Base-by-base conservation (phyloP, 805 yeast species). In the Cyberlindnera euphorbiiphila region DNA sequence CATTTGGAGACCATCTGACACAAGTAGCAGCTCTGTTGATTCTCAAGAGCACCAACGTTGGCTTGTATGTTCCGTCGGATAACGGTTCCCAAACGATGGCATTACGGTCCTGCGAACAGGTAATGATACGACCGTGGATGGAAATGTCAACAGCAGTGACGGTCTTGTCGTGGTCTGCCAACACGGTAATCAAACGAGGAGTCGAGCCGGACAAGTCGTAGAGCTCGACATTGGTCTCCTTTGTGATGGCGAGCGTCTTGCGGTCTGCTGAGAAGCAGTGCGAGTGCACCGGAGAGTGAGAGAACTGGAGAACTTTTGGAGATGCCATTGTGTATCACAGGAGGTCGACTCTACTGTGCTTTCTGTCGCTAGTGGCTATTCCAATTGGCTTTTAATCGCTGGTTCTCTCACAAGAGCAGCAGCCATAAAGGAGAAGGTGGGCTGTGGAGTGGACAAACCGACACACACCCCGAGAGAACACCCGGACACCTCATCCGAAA, bases 31-130 rank as follows among this genome's bases (percentile, higher is more conserved):
- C 96, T 43, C 98, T 75, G 61, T 83, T 86, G 65, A 93, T 87
- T 59, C 98, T 78, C 59, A 94, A 72, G 39, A 94, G 71, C 19
- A 93, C 99, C 55, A 93, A 71, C 5, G 97, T 88, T 35, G 96
- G 96, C 67, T 83, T 87, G 65, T 78, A 78, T 12, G 72, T 42
- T 5, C 71, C 73, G 54, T 76, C 77, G 23, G 75, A 61, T 43
- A 71, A 65, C 24, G 85, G 84, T 47, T 85, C 89, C 97, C 98
- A 93, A 13, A 93, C 99, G 49, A 89, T 75, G 11, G 98, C 98
- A 53, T 93, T 93, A 63, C 99, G 76, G 63, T 93, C 99, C 65
- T 93, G 98, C 9, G 98, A 88, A 59, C 97, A 88, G 22, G 98
- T 93, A 54, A 93, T 93, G 50, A 93, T 87, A 59, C 83, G 80